These are phyloP conservation scores for Tritrichomonas foetus DNA, from an alignment of 208 protist species.

Conservation along the genomic window DNA sequence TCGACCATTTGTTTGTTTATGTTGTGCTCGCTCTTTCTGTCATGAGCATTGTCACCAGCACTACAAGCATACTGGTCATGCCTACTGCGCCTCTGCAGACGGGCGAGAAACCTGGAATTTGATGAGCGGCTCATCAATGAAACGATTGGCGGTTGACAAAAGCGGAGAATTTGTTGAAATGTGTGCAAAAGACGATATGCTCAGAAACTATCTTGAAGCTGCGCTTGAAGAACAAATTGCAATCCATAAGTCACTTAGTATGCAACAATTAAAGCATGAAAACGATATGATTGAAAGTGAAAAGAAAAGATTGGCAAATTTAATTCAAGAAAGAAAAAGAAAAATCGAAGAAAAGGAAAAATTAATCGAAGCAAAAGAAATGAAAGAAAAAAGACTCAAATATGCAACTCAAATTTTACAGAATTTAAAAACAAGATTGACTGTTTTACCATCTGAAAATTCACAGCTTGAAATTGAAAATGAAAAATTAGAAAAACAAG, in stretches of 20 bases:
- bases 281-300: neutral
- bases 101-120: slow-evolving; percentile 30
- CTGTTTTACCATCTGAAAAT: neutral
- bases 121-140: slow-evolving; percentile 16
- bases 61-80: neutral
- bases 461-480: neutral
- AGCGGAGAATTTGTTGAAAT: slow-evolving; percentile 29
- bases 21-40: neutral
- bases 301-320: neutral
- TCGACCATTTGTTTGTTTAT: neutral
- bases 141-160: neutral
- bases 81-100: neutral
- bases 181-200: neutral
- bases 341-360: neutral
- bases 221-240: neutral
- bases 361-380: neutral
- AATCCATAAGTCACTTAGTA: neutral
- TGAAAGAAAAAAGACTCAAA: neutral
- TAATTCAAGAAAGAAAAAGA: neutral
- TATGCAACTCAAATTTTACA: neutral
- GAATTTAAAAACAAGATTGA: neutral
- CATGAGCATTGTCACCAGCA: neutral
- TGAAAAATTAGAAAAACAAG: neutral
- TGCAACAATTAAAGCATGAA: neutral
- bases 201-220: neutral